phyloP scores from a whole-genome alignment of 129 eudicot species.

The Heracleum sosnowskyi region DNA sequence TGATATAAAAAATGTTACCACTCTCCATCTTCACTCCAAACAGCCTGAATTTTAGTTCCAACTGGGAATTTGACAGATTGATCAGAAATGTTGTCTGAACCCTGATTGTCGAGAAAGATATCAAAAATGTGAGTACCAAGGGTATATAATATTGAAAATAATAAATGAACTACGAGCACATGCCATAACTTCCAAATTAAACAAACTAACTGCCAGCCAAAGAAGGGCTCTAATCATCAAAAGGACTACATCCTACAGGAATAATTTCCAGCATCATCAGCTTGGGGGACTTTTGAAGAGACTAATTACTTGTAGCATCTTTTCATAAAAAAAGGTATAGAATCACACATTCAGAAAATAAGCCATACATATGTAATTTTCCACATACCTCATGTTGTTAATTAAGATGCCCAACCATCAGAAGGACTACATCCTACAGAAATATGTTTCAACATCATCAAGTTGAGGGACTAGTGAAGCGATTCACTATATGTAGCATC shows the following conservation, averaged over 20 bases:
- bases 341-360: background rate
- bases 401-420: background rate
- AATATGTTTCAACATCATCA: background rate
- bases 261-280: background rate
- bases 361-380: background rate
- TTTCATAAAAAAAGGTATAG: background rate
- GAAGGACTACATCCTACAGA: background rate
- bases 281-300: background rate
- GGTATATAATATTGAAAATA: background rate
- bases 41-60: conserved; percentile 91
- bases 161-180: too few species aligned
- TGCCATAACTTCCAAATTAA: too few species aligned
- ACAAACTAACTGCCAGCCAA: background rate
- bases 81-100: conserved; percentile 27
- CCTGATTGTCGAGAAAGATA: conserved; percentile 23
- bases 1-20: conserved; percentile 34
- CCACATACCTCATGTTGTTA: background rate
- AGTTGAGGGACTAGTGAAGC: background rate
- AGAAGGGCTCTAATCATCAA: background rate
- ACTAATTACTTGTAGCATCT: background rate
- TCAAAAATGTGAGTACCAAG: background rate
- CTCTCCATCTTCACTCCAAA: conserved; percentile 96
- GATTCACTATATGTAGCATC: background rate
- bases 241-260: background rate
- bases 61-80: conserved; percentile 48